Evolutionary conservation across 106 monocot genomes (phyloP), one percentile per base, ranked within the genome.

Genomic region (Phalaenopsis equestris): DNA sequence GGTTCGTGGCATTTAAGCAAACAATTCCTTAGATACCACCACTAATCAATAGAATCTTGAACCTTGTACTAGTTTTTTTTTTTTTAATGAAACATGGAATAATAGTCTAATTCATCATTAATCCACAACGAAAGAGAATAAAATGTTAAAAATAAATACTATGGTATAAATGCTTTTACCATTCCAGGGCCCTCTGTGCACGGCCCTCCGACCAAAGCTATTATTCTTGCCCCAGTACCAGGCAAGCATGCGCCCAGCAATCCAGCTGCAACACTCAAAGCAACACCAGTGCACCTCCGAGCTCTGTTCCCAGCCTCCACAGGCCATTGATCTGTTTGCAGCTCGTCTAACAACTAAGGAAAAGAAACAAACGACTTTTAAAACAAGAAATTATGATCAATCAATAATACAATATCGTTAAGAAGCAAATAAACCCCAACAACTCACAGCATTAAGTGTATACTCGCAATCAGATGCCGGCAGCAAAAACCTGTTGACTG

Each of bases 181-280:
- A 99, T 87, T 91, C 99, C 99, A 64, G 95, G 99, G 24, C 99
- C 99, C 55, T 90, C 92, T 0, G 99, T 95, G 82, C 99, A 99
- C 43, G 99, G 99, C 42, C 99, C 99, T 37, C 99, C 95, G 41
- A 99, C 86, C 74, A 99, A 85, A 76, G 99, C 91, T 73, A 99
- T 88, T 55, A 99, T 99, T 4, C 95, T 82, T 43, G 99, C 99
- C 6, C 99, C 99, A 37, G 99, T 99, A 1, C 99, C 95, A 70
- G 99, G 95, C 82, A 91, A 72, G 57, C 99, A 99, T 3, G 95
- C 95, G 0, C 99, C 99, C 18, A 99, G 74, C 46, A 99, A 82
- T 21, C 99, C 91, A 14, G 99, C 91, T 2, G 99, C 99, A 79
- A 99, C 91, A 85, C 90, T 99, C 47, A 99, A 55, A 9, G 99